Evolutionary conservation across 192 early-diverging fungal species (phyloP), one percentile per base, ranked within the genome.

Genomic region (Phycomyces nitens): DNA sequence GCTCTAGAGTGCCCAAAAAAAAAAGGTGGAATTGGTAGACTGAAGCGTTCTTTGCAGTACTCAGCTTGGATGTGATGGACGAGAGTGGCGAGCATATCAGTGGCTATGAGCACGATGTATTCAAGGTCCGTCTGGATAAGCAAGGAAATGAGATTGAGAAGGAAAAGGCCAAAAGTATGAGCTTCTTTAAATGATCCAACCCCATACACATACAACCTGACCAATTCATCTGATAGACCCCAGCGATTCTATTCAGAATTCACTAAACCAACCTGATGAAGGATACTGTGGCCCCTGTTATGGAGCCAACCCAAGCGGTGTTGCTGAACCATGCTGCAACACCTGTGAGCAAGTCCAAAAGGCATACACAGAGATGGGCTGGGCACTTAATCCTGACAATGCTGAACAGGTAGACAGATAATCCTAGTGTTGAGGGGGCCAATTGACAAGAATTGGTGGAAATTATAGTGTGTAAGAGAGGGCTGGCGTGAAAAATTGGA

Each of bases 1-100:
- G 41, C 18, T 14, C 18, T 14, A 10, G 41, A 10, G 41, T 42
- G 41, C 0, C 12, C 27, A 12, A 38, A 22, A n/a, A n/a, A n/a
- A n/a, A n/a, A n/a, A n/a, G n/a, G n/a, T n/a, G n/a, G n/a, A n/a
- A n/a, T n/a, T n/a, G n/a, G n/a, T n/a, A n/a, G n/a, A n/a, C n/a
- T n/a, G 22, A 54, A 24, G 11, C 16, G 3, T 0, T 24, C 8
- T 34, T 22, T 16, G 11, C 78, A 88, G 87, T 95, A 11, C 77
- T 98, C 50, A 90, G 88, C 61, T 80, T 97, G 58, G 96, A 97
- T 75, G 89, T 98, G 5, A 93, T 97, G 90, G 96, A 96, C 70
- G 86, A 92, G n/a, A 84, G 92, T 44, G 93, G 95, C 22, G 92
- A 94, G 65, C 88, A 92, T 63, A 88, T 95, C 60, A 74, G 72